These are phyloP conservation scores for Zygnema cylindricum DNA, from an alignment of 139 green algal genomes.

Conservation along the genomic window DNA sequence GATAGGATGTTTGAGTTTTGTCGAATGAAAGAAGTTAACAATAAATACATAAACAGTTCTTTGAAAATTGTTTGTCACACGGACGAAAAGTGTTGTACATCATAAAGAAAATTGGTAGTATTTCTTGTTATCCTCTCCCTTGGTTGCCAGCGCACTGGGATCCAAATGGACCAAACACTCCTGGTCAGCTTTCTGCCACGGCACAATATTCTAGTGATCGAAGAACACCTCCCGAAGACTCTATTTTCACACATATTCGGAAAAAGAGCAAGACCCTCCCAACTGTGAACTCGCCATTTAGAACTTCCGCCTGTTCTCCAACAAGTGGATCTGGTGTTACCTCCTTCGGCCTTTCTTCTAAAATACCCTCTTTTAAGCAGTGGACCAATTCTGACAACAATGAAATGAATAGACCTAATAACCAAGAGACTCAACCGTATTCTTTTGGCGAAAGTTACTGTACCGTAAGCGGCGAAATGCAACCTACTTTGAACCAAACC, in stretches of 20 bases:
- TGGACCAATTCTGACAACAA: background rate
- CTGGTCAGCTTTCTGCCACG: background rate
- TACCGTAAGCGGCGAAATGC: too few relatives aligned
- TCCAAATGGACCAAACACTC: too few relatives aligned
- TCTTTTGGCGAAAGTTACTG: too few relatives aligned
- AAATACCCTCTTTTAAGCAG: background rate
- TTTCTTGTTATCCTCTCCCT: too few relatives aligned
- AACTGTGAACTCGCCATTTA: background rate
- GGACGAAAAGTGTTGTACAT: too few relatives aligned
- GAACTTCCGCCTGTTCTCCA: background rate
- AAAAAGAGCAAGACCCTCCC: constrained; percentile 19
- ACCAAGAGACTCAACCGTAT: background rate
- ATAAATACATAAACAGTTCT: too few relatives aligned
- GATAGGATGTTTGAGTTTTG: too few relatives aligned
- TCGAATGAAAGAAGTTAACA: too few relatives aligned
- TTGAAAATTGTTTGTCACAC: too few relatives aligned
- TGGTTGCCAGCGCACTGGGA: too few relatives aligned
- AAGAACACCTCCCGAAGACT: constrained; percentile 6
- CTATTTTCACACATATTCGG: constrained; percentile 6
- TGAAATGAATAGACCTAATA: background rate
- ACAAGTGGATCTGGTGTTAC: too few relatives aligned
- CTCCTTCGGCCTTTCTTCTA: background rate
- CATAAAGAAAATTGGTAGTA: too few relatives aligned
- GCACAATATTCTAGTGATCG: background rate
- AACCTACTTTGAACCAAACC: background rate